Base-by-base conservation (phyloP, 805 yeast species). In the Wickerhamomyces ciferrii region DNA sequence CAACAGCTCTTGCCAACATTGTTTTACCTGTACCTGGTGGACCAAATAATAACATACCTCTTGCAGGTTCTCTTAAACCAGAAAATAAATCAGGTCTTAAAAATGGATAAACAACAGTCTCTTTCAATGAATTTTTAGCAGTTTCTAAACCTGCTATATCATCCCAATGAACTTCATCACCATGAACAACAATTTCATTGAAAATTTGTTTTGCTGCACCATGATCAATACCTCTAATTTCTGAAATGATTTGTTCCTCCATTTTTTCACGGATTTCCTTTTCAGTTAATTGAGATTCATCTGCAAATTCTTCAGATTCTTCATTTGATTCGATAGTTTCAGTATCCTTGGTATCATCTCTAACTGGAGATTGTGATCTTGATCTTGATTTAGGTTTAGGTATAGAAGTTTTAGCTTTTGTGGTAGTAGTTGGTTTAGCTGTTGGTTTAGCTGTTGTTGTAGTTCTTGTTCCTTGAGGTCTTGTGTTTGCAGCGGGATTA, bases 11-110 rank as follows among this genome's bases (percentile, higher is more conserved):
- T 0, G 97, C 97, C 54, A 92, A 75, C 98, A 92, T 91, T 1
- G 97, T 91, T 61, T 94, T 92, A 47, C 98, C 98, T 0, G 98
- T 92, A n/a, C 99, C 99, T 0, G 98, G 97, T 2, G 99, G 98
- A 0, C 99, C 99, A 70, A 90, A 92, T 38, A 92, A 67, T 19
- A 92, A 72, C 96, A 94, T 89, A n/a, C 98, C 98, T 48, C 96
- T 70, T 0, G 96, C 91, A 0, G 98, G 98, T 67, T 91, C 97
- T 54, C 97, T 74, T 44, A 92, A 69, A 0, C 97, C 98, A 48
- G 80, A 78, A 62, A 92, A 94, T 47, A 92, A 71, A 66, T 92
- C 98, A 0, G 98, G 99, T 43, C 98, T 75, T 53, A 94, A 67
- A 60, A 92, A 91, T 21, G 99, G 99, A 62, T 91, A 92, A 14